A percentile compares a stretch with the other conserved stretches of the same genome.
phyloP scores from a whole-genome alignment of 2,329 filamentous ascomycete species.

The Aspergillus sergii region DNA sequence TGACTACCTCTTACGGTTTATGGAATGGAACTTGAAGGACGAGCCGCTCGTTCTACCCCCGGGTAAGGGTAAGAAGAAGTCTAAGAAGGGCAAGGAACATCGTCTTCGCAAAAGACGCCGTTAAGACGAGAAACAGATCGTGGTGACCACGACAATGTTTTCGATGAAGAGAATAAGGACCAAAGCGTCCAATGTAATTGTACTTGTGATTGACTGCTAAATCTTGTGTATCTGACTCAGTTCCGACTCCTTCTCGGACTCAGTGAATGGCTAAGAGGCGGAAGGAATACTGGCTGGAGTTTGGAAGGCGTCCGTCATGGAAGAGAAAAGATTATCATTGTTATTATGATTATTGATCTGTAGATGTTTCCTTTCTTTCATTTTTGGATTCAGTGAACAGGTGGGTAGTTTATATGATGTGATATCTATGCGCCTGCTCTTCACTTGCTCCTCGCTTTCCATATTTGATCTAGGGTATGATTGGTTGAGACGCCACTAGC shows the following conservation, averaged over 20 bases:
- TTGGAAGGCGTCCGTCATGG: conserved; percentile 10
- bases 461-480: background rate
- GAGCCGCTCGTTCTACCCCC: conserved; percentile 51
- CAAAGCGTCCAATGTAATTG: conserved; percentile 10
- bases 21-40: conserved; percentile 61
- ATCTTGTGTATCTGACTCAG: background rate
- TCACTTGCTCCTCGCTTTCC: background rate
- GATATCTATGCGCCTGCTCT: background rate
- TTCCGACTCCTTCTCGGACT: background rate
- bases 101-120: conserved; percentile 42
- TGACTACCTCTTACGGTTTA: conserved; percentile 72
- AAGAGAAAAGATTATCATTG: background rate
- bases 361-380: background rate
- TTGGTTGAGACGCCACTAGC: background rate
- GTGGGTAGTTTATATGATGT: background rate
- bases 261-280: background rate
- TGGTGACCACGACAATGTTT: background rate
- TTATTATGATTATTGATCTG: background rate
- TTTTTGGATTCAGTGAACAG: background rate
- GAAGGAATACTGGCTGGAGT: conserved; percentile 7
- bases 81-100: conserved; percentile 51
- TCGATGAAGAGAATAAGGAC: background rate
- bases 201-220: conserved; percentile 4
- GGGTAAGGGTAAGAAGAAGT: conserved; percentile 53
- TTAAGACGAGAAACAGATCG: conserved; percentile 15